phyloP scores from a whole-genome alignment of 2,329 filamentous ascomycete species.

The Ceratocystis eucalypticola region DNA sequence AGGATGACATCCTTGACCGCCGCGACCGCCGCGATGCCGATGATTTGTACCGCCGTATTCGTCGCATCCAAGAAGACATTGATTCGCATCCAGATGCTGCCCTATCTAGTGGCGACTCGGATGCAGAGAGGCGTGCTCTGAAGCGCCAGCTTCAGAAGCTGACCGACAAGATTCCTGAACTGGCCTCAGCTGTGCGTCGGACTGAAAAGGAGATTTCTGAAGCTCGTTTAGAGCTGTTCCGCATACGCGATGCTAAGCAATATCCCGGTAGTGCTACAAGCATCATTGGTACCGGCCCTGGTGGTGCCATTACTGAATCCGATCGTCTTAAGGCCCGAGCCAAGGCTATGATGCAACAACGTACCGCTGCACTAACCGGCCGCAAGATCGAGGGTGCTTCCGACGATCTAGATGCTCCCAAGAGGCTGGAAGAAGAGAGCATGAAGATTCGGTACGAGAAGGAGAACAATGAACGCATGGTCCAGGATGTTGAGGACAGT shows the following conservation, averaged over 20 bases:
- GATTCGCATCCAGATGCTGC: constrained; percentile 72
- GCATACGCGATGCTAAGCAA: constrained; percentile 82
- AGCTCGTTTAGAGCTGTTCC: constrained; percentile 81
- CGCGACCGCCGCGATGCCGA: constrained; percentile 85
- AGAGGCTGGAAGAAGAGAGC: constrained; percentile 79
- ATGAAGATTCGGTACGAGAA: constrained; percentile 69
- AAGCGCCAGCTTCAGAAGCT: constrained; percentile 81
- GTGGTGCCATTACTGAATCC: constrained; percentile 78
- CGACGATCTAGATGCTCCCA: constrained; percentile 65
- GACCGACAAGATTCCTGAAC: constrained; percentile 77
- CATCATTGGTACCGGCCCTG: constrained; percentile 85
- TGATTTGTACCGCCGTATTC: constrained; percentile 82
- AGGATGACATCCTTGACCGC: constrained; percentile 83
- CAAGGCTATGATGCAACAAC: constrained; percentile 97
- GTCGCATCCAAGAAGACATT: constrained; percentile 86
- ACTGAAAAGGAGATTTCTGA: constrained; percentile 90
- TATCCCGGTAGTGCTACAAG: constrained; percentile 67
- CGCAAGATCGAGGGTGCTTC: constrained; percentile 56
- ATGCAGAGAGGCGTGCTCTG: constrained; percentile 72
- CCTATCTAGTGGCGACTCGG: constrained; percentile 59
- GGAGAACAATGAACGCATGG: constrained; percentile 93
- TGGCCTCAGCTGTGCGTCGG: constrained; percentile 82
- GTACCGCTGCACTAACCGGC: constrained; percentile 81
- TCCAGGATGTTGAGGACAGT: constrained; percentile 89
- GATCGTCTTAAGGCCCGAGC: constrained; percentile 90